Evolutionary conservation across 2,329 filamentous ascomycete species (phyloP).

Genomic region (Neospermospora avenae): DNA sequence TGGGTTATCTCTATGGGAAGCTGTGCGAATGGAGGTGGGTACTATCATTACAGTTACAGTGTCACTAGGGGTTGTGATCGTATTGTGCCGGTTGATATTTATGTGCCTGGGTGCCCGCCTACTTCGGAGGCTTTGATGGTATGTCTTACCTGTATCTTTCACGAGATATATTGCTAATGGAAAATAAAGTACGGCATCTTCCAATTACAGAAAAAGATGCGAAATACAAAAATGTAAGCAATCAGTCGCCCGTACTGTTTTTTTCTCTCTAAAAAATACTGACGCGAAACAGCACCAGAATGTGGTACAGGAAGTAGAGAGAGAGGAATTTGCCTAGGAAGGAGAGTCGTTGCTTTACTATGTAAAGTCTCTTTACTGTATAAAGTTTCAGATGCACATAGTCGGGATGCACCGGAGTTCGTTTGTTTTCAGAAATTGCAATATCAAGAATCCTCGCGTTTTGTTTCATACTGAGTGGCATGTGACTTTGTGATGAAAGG

Average conservation of each 20-base stretch:
- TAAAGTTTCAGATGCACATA: conserved; percentile 30
- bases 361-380: conserved; percentile 25
- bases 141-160: conserved; percentile 13
- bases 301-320: conserved; percentile 57
- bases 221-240: conserved; percentile 44
- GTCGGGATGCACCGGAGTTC: conserved; percentile 28
- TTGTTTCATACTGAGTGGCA: too few relatives aligned
- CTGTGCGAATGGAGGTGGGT: conserved; percentile 80
- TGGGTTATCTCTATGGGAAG: conserved; percentile 85
- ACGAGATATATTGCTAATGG: neutral
- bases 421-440: conserved; percentile 20
- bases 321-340: neutral
- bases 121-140: conserved; percentile 55
- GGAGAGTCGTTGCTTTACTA: neutral
- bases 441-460: too few relatives aligned
- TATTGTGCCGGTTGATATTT: conserved; percentile 76
- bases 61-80: conserved; percentile 73
- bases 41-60: conserved; percentile 83
- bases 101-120: conserved; percentile 71
- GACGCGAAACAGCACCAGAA: conserved; percentile 32
- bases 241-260: neutral
- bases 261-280: conserved; percentile 41
- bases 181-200: conserved; percentile 56
- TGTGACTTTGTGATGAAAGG: too few relatives aligned
- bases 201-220: conserved; percentile 36